phyloP scores from a whole-genome alignment of 257 asterid species.

The Paulownia fortunei region DNA sequence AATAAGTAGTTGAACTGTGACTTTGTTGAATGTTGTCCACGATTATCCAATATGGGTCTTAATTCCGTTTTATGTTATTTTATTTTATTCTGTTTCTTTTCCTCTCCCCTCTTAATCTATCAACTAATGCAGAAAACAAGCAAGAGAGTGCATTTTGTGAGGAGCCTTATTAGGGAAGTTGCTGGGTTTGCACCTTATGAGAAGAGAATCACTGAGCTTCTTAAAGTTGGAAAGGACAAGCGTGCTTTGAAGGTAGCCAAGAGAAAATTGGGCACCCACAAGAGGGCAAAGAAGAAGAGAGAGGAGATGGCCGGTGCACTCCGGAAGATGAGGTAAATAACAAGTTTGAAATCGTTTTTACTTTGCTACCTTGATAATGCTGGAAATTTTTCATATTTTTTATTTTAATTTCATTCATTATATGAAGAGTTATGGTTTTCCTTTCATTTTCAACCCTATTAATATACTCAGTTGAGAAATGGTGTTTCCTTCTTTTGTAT shows the following conservation, averaged over 20 bases:
- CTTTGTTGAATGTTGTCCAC: background rate
- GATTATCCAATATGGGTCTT: background rate
- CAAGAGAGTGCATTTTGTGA: constrained; percentile 67
- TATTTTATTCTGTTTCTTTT: background rate
- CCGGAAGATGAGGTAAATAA: constrained; percentile 74
- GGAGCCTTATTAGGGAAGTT: constrained; percentile 71
- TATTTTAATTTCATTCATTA: background rate
- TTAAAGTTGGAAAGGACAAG: constrained; percentile 79
- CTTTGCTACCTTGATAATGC: background rate
- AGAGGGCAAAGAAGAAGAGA: constrained; percentile 85
- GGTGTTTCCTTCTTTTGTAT: background rate
- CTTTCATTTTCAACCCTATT: background rate
- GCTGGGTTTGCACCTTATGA: constrained; percentile 86
- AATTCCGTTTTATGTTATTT: too few species aligned
- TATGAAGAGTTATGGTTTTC: background rate
- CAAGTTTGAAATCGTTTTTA: background rate
- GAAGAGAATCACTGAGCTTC: constrained; percentile 81
- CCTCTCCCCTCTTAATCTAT: background rate
- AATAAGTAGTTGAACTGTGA: background rate
- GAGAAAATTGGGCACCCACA: constrained; percentile 83
- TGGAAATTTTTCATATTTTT: background rate
- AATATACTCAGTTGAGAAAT: background rate
- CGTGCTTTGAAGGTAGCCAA: constrained; percentile 83
- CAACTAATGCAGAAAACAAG: constrained; percentile 60
- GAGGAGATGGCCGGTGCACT: constrained; percentile 83